Conservation (phyloP, 2,329 filamentous ascomycete species). For the Stemphylium vesicarium region DNA sequence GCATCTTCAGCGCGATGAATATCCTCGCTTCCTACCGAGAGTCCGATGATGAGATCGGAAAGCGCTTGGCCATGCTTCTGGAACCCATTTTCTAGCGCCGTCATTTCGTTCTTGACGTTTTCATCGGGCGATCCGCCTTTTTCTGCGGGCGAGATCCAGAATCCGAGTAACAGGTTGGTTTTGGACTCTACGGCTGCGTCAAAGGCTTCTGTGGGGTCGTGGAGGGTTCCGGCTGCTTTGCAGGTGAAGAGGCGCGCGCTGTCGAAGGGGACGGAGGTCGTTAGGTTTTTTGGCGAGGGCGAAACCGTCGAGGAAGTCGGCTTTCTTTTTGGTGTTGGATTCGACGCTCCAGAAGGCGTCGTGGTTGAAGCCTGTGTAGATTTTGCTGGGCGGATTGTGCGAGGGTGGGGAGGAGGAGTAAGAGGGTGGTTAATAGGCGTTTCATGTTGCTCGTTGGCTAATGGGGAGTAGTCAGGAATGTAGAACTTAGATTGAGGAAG, state of each 20-base stretch:
- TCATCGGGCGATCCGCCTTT: constrained; percentile 50
- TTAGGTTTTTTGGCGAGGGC: constrained; percentile 30
- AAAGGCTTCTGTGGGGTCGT: constrained; percentile 63
- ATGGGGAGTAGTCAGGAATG: not conserved
- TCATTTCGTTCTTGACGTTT: constrained; percentile 35
- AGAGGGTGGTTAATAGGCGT: not conserved
- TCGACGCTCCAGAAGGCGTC: constrained; percentile 32
- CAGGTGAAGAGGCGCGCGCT: constrained; percentile 74
- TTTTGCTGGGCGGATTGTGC: constrained; percentile 14
- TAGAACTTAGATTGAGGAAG: not conserved
- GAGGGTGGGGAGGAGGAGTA: constrained; percentile 9
- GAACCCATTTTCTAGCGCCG: constrained; percentile 40
- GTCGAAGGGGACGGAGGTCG: constrained; percentile 63
- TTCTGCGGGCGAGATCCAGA: constrained; percentile 32
- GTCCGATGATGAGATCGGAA: constrained; percentile 50
- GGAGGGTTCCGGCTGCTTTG: constrained; percentile 55
- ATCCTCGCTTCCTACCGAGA: constrained; percentile 47
- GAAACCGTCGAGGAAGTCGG: constrained; percentile 33
- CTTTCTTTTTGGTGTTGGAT: constrained; percentile 25
- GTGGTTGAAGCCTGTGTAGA: constrained; percentile 40
- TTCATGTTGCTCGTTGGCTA: constrained; percentile 9
- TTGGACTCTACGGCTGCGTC: constrained; percentile 43
- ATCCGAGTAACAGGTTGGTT: constrained; percentile 41
- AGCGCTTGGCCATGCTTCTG: constrained; percentile 56
- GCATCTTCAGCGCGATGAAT: constrained; percentile 64